Evolutionary conservation across 306 rosid species (phyloP), one percentile per base, ranked within the genome.

Genomic region (Lagenaria siceraria): DNA sequence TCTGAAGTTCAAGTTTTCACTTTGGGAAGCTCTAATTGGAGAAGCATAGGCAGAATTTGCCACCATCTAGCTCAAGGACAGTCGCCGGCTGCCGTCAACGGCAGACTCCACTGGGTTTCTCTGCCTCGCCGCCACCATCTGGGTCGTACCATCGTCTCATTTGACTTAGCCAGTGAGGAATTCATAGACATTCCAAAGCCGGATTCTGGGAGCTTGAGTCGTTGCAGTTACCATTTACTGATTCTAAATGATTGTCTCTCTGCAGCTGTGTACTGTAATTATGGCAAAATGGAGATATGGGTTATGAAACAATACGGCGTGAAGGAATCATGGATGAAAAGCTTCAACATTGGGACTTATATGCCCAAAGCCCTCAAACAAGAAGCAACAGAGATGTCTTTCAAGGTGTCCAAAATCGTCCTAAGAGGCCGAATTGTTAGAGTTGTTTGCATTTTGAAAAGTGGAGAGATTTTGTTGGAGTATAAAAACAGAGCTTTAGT

Each of bases 41-140:
- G 85, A 78, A 80, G 83, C n/a, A 40, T 83, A 18, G 88, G 85
- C 0, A 69, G 51, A 59, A 65, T 80, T 4, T 2, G 36, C 15
- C 77, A 83, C 38, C 78, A 79, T 31, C 78, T 82, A 31, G 82
- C 68, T 63, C 81, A 76, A 5, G 74, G 87, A 10, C 82, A 85
- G 21, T 62, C 83, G 1, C 85, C 82, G 54, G 78, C 82, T 6
- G 56, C 76, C 36, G 85, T 83, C 70, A 73, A 83, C 14, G 90
- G 87, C 10, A 79, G 90, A 25, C 85, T 87, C 55, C 88, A 81
- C 36, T 87, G 90, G 90, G 81, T 81, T 11, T 77, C 87, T 43
- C 60, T 77, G 54, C 83, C 76, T 1, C 62, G 61, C 40, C 77
- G 82, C 13, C n/a, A 75, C 27, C 52, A 29, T 27, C 74, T 75